Evolutionary conservation across 106 monocot genomes (phyloP), one percentile per base, ranked within the genome.

Genomic region (Agapanthus africanus): DNA sequence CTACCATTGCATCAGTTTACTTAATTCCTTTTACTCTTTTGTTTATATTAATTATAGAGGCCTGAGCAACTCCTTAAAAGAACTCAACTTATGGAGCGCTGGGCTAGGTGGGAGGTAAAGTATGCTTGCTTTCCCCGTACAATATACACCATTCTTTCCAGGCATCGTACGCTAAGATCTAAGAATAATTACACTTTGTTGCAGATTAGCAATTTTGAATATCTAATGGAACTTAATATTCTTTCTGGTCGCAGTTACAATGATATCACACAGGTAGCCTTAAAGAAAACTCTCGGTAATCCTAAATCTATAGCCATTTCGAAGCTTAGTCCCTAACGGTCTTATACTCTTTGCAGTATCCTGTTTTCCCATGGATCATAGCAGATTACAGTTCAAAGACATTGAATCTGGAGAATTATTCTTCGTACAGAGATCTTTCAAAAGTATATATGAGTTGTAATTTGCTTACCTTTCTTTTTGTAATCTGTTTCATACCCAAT

Each of bases 161-260:
- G 11, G 8, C 11, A 32, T 26, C 32, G 1, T n/a, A 46, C 56
- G 21, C 65, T 37, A 32, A 51, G 31, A 15, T 13, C 54, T 56
- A 69, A 64, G 28, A 66, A 37, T 38, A 59, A 57, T 73, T 30
- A 39, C 42, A 37, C 28, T 38, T 68, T 26, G 5, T 23, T 80
- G 65, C 87, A 99, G 99, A 90, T 99, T 67, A 99, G 87, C 81
- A 99, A 99, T 78, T 99, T 99, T 87, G 93, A 99, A 66, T 99
- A 99, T 81, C 68, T 99, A 35, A 99, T 99, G 99, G 93, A 92
- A 74, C 87, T 99, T 9, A 99, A 93, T 51, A 93, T 90, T 54
- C 77, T 99, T 15, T 84, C 93, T 77, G 99, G 99, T 19, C 86
- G 99, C 40, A 99, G 93, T 83, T 99, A 99, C 80, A 99, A 99